Evolutionary conservation across 2,329 filamentous ascomycete species (phyloP), one percentile per base, ranked within the genome.

Genomic region (Aspergillus eucalypticola): DNA sequence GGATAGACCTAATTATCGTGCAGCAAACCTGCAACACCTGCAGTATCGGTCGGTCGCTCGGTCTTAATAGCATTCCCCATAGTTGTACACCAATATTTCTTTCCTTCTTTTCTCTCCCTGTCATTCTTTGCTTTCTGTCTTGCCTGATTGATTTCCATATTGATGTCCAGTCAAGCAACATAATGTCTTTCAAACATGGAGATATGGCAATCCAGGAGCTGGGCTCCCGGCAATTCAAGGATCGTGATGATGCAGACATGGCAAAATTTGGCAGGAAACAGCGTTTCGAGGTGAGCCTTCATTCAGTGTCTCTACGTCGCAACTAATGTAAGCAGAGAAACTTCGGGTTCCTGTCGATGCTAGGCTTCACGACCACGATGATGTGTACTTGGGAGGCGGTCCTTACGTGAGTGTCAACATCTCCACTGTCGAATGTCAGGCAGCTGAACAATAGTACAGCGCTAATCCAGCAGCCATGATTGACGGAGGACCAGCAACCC

Each of bases 381-480:
- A 73, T 78, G 66, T 68, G 68, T 44, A 78, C 75, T 5, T 78
- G 76, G 76, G 76, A 78, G 59, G 75, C 72, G 7, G 68, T 76
- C 50, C 64, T 77, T 7, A 70, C 73, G 75, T 78, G 58, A 61
- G 71, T 60, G 71, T 60, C 23, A 8, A 42, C 11, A 11, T 17
- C 8, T 41, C 7, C 8, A 8, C 13, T 8, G 27, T 8, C 8
- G 8, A 11, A n/a, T 27, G n/a, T 19, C 11, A 17, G n/a, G 15
- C 3, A 3, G 51, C 23, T 71, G 69, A 3, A 55, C 61, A 0
- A 67, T 66, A 17, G 53, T 67, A 11, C 60, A 66, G 19, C 6
- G 51, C 51, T 63, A 67, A 27, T 66, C 67, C 17, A 35, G 61
- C 39, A 68, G 70, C 69, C 66, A 63, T 25, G 65, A 21, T 25